These are phyloP conservation scores for Chrysopogon serrulatus DNA, from an alignment of 176 grass and related monocot species.

Conservation along the genomic window DNA sequence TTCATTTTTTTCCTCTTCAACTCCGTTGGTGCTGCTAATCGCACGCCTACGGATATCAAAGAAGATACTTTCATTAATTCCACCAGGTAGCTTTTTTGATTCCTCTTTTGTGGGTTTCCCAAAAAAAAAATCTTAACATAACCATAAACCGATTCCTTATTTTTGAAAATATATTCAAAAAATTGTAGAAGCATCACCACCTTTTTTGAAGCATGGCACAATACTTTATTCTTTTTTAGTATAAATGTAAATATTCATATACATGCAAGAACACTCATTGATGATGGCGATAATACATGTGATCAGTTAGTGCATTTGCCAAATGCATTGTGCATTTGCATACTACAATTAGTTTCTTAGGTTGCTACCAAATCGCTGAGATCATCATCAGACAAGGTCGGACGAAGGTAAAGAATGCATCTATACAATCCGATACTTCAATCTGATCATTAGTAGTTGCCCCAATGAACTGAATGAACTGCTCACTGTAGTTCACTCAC, in stretches of 20 bases:
- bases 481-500: conserved; percentile 31
- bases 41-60: neutral
- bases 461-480: neutral
- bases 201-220: neutral
- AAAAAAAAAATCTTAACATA: neutral
- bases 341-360: neutral
- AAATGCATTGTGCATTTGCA: neutral
- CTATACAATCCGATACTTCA: neutral
- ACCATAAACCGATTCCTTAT: neutral
- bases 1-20: neutral
- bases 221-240: neutral
- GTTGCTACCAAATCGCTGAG: neutral
- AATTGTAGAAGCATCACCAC: neutral
- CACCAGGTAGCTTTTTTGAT: neutral
- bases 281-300: neutral
- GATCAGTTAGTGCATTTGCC: neutral
- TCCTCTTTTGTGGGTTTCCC: neutral
- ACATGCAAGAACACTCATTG: neutral
- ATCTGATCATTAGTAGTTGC: neutral
- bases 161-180: neutral
- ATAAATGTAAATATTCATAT: neutral
- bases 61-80: neutral
- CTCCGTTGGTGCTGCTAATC: neutral
- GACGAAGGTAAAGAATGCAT: neutral
- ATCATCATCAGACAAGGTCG: neutral